phyloP scores from a whole-genome alignment of 2,329 filamentous ascomycete species.

The Cercospora sp. region DNA sequence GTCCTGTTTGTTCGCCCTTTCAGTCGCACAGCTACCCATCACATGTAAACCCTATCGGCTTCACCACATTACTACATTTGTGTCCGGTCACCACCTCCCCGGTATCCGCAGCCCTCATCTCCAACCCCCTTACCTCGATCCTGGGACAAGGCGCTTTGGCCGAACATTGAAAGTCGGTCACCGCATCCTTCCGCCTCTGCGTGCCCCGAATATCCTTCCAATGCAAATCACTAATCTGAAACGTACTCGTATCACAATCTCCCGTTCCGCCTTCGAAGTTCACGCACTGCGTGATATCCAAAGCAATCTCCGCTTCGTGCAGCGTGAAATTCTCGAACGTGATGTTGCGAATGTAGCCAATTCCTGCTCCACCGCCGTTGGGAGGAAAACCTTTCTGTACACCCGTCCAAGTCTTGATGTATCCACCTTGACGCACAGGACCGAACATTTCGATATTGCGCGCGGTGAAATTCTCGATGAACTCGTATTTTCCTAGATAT shows the following conservation, averaged over 20 bases:
- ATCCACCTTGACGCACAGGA: slow-evolving; percentile 17
- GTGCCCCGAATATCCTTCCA: slow-evolving; percentile 38
- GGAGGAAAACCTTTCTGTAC: slow-evolving; percentile 51
- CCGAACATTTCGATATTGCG: slow-evolving; percentile 47
- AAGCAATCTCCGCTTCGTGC: slow-evolving; percentile 25
- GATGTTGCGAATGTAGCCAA: slow-evolving; percentile 47
- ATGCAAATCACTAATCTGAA: slow-evolving; percentile 42
- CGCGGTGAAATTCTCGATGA: slow-evolving; percentile 52
- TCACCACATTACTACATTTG: slow-evolving; percentile 20
- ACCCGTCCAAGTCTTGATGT: slow-evolving; percentile 58
- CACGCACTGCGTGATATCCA: slow-evolving; percentile 36
- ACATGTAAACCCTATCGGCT: slow-evolving; percentile 19
- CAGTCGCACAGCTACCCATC: neutral
- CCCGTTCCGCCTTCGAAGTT: slow-evolving; percentile 28
- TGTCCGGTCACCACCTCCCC: slow-evolving; percentile 9
- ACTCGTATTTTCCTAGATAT: slow-evolving; percentile 51
- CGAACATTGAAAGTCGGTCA: slow-evolving; percentile 36
- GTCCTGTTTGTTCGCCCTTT: neutral
- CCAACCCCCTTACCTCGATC: slow-evolving; percentile 24
- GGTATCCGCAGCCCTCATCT: slow-evolving; percentile 9
- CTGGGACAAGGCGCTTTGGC: slow-evolving; percentile 30
- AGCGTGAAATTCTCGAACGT: slow-evolving; percentile 39
- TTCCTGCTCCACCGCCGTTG: slow-evolving; percentile 52
- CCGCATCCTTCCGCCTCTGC: slow-evolving; percentile 19
- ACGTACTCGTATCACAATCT: slow-evolving; percentile 37